Evolutionary conservation across 441 rosid species (phyloP).

Genomic region (Hura crepitans): DNA sequence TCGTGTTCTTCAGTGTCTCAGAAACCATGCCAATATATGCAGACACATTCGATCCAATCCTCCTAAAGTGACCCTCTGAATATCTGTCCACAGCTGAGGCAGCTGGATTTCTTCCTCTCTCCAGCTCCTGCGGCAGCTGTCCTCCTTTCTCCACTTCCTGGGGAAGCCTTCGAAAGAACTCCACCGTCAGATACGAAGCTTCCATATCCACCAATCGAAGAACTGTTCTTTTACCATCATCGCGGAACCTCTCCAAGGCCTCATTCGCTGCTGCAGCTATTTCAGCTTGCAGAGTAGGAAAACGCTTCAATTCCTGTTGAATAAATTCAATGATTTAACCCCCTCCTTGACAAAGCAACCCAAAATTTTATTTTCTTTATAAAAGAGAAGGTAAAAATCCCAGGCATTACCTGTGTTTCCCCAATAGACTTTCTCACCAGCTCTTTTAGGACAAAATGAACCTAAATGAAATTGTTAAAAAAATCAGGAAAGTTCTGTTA

Average conservation of each 20-base stretch:
- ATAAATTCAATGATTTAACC: neutral
- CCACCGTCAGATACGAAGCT: slow-evolving; percentile 76
- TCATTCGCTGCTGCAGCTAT: slow-evolving; percentile 61
- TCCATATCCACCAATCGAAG: slow-evolving; percentile 82
- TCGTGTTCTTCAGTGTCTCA: slow-evolving; percentile 63
- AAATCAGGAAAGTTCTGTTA: too few species aligned
- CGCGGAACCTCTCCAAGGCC: slow-evolving; percentile 70
- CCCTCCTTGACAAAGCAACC: neutral
- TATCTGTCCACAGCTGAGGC: slow-evolving; percentile 44
- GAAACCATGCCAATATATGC: slow-evolving; percentile 72
- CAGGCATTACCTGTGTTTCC: slow-evolving; percentile 62
- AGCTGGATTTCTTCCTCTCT: slow-evolving; percentile 26
- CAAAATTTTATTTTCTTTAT: neutral
- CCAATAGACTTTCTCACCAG: slow-evolving; percentile 73
- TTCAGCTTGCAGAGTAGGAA: slow-evolving; percentile 71
- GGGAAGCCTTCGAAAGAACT: slow-evolving; percentile 80
- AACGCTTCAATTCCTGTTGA: slow-evolving; percentile 64
- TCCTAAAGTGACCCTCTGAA: slow-evolving; percentile 63
- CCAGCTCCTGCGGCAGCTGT: slow-evolving; percentile 26
- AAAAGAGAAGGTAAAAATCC: neutral
- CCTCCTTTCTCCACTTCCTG: slow-evolving; percentile 60
- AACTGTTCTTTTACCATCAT: slow-evolving; percentile 65
- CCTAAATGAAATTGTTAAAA: slow-evolving; percentile 37
- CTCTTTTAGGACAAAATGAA: slow-evolving; percentile 71
- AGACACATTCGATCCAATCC: slow-evolving; percentile 77